phyloP scores from a whole-genome alignment of 805 yeast species.

The Sugiyamaella americana region DNA sequence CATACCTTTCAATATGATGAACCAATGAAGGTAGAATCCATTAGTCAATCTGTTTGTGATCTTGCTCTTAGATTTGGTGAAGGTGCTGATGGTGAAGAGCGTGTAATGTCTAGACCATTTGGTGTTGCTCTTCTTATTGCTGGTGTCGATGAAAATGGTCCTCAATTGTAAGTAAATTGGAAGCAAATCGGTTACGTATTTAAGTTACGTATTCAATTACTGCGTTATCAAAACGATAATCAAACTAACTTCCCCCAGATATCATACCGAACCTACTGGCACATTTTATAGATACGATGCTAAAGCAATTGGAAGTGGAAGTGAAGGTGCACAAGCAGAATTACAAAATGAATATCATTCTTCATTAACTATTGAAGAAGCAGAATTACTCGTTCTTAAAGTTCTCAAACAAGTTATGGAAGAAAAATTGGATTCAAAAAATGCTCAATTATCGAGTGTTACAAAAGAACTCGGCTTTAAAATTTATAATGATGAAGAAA shows the following conservation, averaged over 20 bases:
- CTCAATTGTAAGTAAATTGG: constrained; percentile 49
- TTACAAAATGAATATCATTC: constrained; percentile 90
- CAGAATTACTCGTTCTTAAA: constrained; percentile 82
- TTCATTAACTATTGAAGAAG: constrained; percentile 84
- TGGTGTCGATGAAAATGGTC: constrained; percentile 85
- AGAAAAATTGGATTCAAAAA: constrained; percentile 90
- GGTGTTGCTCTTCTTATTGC: constrained; percentile 97
- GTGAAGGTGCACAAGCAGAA: constrained; percentile 98
- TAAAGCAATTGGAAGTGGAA: constrained; percentile 97
- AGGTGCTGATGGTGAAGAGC: constrained; percentile 93
- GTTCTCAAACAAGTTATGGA: constrained; percentile 98
- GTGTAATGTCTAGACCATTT: constrained; percentile 95
- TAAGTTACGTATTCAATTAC: no score
- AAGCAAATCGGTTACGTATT: background rate
- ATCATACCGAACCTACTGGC: constrained; percentile 99
- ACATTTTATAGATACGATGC: constrained; percentile 97
- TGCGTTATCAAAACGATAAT: no score
- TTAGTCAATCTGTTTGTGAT: constrained; percentile 96
- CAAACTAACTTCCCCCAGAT: constrained; percentile 12
- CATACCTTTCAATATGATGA: constrained; percentile 90
- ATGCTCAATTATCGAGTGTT: constrained; percentile 91
- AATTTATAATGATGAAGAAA: constrained; percentile 75
- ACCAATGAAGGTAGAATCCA: constrained; percentile 82
- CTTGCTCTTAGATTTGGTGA: constrained; percentile 95
- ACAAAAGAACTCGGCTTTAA: constrained; percentile 81